A percentile compares a stretch with the other conserved stretches of the same genome.
phyloP scores from a whole-genome alignment of 2,329 filamentous ascomycete species.

The Diaporthe humulicola region DNA sequence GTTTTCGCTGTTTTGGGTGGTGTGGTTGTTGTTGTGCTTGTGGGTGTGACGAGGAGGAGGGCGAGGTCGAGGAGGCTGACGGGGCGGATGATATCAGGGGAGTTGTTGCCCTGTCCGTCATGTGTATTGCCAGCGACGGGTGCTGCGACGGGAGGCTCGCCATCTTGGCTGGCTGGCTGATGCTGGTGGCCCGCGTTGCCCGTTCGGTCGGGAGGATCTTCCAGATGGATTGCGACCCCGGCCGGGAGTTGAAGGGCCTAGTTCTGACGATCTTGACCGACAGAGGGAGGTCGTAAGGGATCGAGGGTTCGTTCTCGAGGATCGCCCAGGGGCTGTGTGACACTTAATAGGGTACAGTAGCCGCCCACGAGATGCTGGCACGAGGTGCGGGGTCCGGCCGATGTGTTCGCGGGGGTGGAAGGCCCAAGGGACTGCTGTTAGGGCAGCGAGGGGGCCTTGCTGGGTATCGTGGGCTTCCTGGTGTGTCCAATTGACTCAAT shows the following conservation, averaged over 20 bases:
- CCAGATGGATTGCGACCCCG: background rate
- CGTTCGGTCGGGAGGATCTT: background rate
- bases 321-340: constrained; percentile 13
- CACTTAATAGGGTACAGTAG: background rate
- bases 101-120: constrained; percentile 68
- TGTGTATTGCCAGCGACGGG: constrained; percentile 66
- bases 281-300: background rate
- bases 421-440: background rate
- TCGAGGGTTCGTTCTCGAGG: background rate
- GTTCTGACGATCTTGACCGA: constrained; percentile 6
- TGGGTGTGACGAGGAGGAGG: constrained; percentile 53
- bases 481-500: background rate
- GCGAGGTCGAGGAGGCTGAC: constrained; percentile 30
- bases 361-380: background rate
- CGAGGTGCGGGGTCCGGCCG: background rate
- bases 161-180: constrained; percentile 46
- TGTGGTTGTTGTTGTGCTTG: constrained; percentile 42
- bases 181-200: background rate
- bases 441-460: background rate
- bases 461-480: background rate
- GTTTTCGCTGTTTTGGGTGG: background rate
- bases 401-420: background rate
- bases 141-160: constrained; percentile 61
- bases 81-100: constrained; percentile 68
- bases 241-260: background rate